Percentiles rank a stretch among this genome's conserved stretches.
These are phyloP conservation scores for Sclerospora graminicola DNA, from an alignment of 352 stramenopile species.

Conservation along the genomic window DNA sequence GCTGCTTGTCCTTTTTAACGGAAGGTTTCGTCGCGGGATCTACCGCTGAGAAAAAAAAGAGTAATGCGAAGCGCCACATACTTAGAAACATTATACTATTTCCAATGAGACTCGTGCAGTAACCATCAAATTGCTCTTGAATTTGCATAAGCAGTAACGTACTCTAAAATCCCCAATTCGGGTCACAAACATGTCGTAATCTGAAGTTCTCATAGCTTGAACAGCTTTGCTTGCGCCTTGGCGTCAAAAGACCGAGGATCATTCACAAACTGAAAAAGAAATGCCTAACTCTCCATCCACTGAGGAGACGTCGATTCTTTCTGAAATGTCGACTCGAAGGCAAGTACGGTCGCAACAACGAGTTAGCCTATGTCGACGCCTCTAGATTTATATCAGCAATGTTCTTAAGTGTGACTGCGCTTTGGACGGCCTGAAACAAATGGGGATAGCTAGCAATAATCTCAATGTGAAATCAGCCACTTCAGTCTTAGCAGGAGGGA, in stretches of 20 bases:
- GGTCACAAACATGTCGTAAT: slow-evolving; percentile 20
- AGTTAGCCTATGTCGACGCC: slow-evolving; percentile 43
- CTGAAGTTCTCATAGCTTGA: slow-evolving; percentile 28
- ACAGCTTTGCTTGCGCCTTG: slow-evolving; percentile 10
- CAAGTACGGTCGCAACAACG: slow-evolving; percentile 39
- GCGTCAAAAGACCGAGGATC: slow-evolving; percentile 10
- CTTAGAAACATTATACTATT: slow-evolving; percentile 87
- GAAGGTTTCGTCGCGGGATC: slow-evolving; percentile 92
- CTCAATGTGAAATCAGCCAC: slow-evolving; percentile 34
- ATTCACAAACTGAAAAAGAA: slow-evolving; percentile 16
- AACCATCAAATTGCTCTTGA: neutral
- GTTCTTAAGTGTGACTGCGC: slow-evolving; percentile 40
- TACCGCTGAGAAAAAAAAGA: slow-evolving; percentile 90
- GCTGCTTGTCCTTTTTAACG: slow-evolving; percentile 89
- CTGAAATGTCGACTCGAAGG: slow-evolving; percentile 39
- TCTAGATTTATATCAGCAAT: slow-evolving; percentile 51
- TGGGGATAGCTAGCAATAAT: slow-evolving; percentile 35
- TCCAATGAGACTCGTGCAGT: slow-evolving; percentile 23
- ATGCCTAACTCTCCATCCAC: slow-evolving; percentile 18
- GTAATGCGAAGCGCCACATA: slow-evolving; percentile 87
- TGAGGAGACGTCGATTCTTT: neutral
- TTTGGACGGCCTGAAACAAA: slow-evolving; percentile 50
- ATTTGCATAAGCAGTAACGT: slow-evolving; percentile 11
- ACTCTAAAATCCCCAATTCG: slow-evolving; percentile 33
- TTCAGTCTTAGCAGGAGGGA: slow-evolving; percentile 12